A percentile compares a stretch with the other conserved stretches of the same genome.
Conservation (phyloP, 768 basidiomycete species). For the Paxillus rubicundulus region DNA sequence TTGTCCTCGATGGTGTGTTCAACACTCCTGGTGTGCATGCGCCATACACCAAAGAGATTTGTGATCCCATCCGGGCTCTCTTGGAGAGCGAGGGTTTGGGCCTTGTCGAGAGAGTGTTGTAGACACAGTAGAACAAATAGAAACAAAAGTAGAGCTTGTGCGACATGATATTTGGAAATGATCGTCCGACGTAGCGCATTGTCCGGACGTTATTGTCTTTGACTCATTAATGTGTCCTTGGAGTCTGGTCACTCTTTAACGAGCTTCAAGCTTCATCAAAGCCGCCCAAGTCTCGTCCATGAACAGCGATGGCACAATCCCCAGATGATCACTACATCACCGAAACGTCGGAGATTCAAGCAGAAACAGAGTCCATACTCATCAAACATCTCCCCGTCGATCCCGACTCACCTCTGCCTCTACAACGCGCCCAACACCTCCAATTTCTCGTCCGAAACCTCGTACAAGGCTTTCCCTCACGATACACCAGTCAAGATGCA, state of each 20-base stretch:
- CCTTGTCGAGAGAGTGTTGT: slow-evolving; percentile 66
- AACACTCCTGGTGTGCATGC: slow-evolving; percentile 75
- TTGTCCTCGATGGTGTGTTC: slow-evolving; percentile 85
- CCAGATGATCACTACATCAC: slow-evolving; percentile 64
- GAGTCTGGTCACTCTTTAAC: too few species aligned
- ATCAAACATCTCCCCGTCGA: slow-evolving; percentile 47
- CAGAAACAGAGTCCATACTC: slow-evolving; percentile 66
- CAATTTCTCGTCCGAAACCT: slow-evolving; percentile 73
- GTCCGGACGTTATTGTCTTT: background rate
- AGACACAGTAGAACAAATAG: slow-evolving; percentile 14
- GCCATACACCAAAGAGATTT: slow-evolving; percentile 85
- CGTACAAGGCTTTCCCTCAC: slow-evolving; percentile 73
- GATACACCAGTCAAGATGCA: slow-evolving; percentile 85
- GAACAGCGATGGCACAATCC: slow-evolving; percentile 21
- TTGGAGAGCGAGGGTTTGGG: slow-evolving; percentile 77
- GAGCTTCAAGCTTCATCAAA: too few species aligned
- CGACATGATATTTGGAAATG: too few species aligned
- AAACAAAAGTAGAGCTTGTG: background rate
- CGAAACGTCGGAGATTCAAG: slow-evolving; percentile 58
- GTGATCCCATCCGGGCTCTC: slow-evolving; percentile 64
- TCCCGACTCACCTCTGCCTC: slow-evolving; percentile 29
- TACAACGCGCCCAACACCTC: slow-evolving; percentile 68
- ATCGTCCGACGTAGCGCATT: too few species aligned
- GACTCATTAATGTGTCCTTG: too few species aligned
- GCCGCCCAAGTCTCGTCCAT: background rate